Percentiles rank a stretch among this genome's conserved stretches.
Evolutionary conservation across 495 filamentous ascomycete species (phyloP).

Genomic region (Aspergillus homomorphus): DNA sequence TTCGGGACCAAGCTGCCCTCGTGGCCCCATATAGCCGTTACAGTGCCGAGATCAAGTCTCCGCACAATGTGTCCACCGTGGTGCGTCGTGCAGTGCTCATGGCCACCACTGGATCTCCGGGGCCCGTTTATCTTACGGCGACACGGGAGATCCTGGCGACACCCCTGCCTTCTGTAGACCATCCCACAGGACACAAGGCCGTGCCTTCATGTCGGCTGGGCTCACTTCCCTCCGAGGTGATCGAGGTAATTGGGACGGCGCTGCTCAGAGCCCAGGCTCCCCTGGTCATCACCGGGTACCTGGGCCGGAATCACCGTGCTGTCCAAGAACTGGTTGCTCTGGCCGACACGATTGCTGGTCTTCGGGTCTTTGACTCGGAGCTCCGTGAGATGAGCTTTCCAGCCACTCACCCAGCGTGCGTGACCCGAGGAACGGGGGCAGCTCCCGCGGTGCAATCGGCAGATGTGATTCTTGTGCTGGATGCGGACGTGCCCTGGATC

Average conservation of each 20-base stretch:
- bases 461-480: slow-evolving; percentile 26
- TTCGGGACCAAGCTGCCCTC: slow-evolving; percentile 24
- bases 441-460: slow-evolving; percentile 18
- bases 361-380: slow-evolving; percentile 23
- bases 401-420: slow-evolving; percentile 22
- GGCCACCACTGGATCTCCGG: slow-evolving; percentile 25
- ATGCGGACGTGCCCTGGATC: slow-evolving; percentile 34
- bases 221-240: slow-evolving; percentile 12
- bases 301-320: slow-evolving; percentile 24
- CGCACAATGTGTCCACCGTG: slow-evolving; percentile 21
- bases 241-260: slow-evolving; percentile 18
- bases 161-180: slow-evolving; percentile 5
- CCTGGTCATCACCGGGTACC: slow-evolving; percentile 26
- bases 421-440: slow-evolving; percentile 20
- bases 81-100: slow-evolving; percentile 28
- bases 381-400: slow-evolving; percentile 24
- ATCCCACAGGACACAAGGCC: slow-evolving; percentile 10
- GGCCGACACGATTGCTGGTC: slow-evolving; percentile 20
- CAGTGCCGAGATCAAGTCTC: slow-evolving; percentile 26
- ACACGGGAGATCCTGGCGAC: slow-evolving; percentile 29
- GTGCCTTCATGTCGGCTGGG: slow-evolving; percentile 12
- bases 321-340: slow-evolving; percentile 21
- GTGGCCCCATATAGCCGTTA: slow-evolving; percentile 26
- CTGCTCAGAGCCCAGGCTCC: slow-evolving; percentile 23
- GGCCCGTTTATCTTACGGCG: slow-evolving; percentile 31